Percentiles rank a stretch among this genome's conserved stretches.
Evolutionary conservation across 2,329 filamentous ascomycete genomes (phyloP).

Genomic region (Fusarium sp.): DNA sequence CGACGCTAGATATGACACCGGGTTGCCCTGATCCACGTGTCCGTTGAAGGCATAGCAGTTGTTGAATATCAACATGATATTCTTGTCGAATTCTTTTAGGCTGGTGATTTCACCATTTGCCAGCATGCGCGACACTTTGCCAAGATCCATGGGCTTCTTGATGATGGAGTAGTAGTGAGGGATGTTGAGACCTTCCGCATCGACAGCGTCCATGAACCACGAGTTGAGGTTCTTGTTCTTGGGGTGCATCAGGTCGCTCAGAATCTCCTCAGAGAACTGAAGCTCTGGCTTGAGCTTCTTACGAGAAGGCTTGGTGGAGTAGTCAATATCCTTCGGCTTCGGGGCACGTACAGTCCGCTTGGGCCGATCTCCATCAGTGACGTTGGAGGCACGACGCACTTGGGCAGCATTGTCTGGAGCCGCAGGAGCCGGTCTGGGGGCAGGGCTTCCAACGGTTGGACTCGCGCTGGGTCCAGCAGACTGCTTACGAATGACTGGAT

Average conservation of each 20-base stretch:
- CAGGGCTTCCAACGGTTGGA: constrained; percentile 41
- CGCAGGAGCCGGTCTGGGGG: constrained; percentile 32
- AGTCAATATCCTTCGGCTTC: constrained; percentile 91
- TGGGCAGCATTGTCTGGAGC: constrained; percentile 39
- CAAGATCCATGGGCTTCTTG: constrained; percentile 96
- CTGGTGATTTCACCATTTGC: constrained; percentile 82
- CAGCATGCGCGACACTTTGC: constrained; percentile 83
- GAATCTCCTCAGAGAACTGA: constrained; percentile 86
- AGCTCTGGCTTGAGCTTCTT: constrained; percentile 92
- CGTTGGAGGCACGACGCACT: constrained; percentile 81
- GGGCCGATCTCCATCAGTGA: constrained; percentile 80
- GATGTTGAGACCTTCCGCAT: constrained; percentile 93
- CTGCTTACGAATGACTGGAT: constrained; percentile 44
- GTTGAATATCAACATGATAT: constrained; percentile 83
- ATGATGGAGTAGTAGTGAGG: constrained; percentile 93
- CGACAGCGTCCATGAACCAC: constrained; percentile 86
- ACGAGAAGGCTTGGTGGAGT: constrained; percentile 78
- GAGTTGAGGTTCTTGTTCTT: constrained; percentile 77
- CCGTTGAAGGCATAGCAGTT: constrained; percentile 95
- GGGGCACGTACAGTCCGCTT: constrained; percentile 95
- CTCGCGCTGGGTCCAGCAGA: constrained; percentile 47
- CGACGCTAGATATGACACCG: constrained; percentile 78
- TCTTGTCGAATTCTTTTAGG: constrained; percentile 86
- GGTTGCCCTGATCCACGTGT: constrained; percentile 67
- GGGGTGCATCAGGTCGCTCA: constrained; percentile 80